Evolutionary conservation across 495 filamentous ascomycete genomes (phyloP).

Genomic region (Penicillium coprophilum): DNA sequence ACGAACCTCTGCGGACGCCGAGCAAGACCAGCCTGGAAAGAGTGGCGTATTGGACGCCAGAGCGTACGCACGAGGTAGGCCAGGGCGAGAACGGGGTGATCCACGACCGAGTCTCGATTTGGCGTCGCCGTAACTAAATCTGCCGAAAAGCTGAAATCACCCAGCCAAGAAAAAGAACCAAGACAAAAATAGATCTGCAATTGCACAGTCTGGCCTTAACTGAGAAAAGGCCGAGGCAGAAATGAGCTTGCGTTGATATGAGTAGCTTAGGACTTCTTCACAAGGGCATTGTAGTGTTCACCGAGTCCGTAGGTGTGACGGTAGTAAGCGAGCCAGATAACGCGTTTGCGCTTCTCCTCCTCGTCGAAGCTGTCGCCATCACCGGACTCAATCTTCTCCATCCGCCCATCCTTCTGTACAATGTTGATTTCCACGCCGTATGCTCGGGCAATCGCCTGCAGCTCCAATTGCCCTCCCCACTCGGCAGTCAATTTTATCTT

Average conservation of each 20-base stretch:
- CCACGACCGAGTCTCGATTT: slow-evolving; percentile 40
- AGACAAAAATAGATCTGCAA: slow-evolving; percentile 8
- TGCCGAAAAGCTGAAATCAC: background rate
- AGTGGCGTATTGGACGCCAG: slow-evolving; percentile 64
- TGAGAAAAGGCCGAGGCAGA: background rate
- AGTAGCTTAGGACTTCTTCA: slow-evolving; percentile 24
- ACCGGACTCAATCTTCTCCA: slow-evolving; percentile 69
- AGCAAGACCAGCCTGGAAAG: slow-evolving; percentile 53
- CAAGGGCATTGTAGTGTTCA: slow-evolving; percentile 94
- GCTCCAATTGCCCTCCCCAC: slow-evolving; percentile 93
- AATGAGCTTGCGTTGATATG: slow-evolving; percentile 7
- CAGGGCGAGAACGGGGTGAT: slow-evolving; percentile 37
- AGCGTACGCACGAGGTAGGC: slow-evolving; percentile 60
- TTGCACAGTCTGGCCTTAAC: background rate
- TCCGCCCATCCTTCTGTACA: slow-evolving; percentile 73
- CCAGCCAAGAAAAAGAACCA: background rate
- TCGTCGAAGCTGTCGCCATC: slow-evolving; percentile 44
- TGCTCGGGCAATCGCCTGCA: slow-evolving; percentile 77
- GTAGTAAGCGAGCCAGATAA: slow-evolving; percentile 93
- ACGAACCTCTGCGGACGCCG: slow-evolving; percentile 39
- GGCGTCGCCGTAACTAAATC: slow-evolving; percentile 35
- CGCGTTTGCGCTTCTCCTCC: slow-evolving; percentile 39
- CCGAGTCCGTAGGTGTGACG: slow-evolving; percentile 87
- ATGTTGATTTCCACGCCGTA: slow-evolving; percentile 84
- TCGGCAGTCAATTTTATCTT: slow-evolving; percentile 88